Evolutionary conservation across 2,329 filamentous ascomycete genomes (phyloP), one percentile per base, ranked within the genome.

Genomic region (Xylaria digitata): DNA sequence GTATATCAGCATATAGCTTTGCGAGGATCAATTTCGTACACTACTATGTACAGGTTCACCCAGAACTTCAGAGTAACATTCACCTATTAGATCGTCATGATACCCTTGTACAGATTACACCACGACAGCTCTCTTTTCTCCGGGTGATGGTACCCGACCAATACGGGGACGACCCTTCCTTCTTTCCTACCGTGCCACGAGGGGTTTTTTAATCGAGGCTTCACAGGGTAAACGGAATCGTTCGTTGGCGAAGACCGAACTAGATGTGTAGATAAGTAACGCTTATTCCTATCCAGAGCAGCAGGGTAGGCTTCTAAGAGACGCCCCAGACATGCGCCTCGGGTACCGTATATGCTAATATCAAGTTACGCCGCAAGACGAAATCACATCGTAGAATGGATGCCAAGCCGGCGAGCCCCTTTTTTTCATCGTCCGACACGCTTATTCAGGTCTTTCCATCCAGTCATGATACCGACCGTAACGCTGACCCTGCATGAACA

Each of bases 401-500:
- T 17, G 66, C 66, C 66, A 68, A 66, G 66, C 60, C 55, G 40
- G 52, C 43, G 56, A 48, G 53, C 58, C 67, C 66, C 49, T 57
- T 65, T 67, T 26, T 64, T 60, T 58, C 56, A 45, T 52, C 53
- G 45, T 58, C 55, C 65, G 45, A 67, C 61, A 52, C 34, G 45
- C 21, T 61, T 50, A 32, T 50, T 37, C 21, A 37, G 5, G 46
- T 57, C 40, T 59, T 54, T n/a, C 32, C 50, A n/a, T 42, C 59
- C 59, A 69, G 46, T 68, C 52, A 58, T 32, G 62, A 62, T 30
- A 23, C 62, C 56, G 52, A 23, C 50, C 37, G 48, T 45, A 59
- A 55, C 64, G 53, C 58, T 40, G 61, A 60, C 61, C 64, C 61
- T 70, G 67, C 61, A 70, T 67, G 65, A 58, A 55, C 53, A 65